Conservation (phyloP, 1,284 basidiomycete genomes). For the Leccinum pallidistipes region DNA sequence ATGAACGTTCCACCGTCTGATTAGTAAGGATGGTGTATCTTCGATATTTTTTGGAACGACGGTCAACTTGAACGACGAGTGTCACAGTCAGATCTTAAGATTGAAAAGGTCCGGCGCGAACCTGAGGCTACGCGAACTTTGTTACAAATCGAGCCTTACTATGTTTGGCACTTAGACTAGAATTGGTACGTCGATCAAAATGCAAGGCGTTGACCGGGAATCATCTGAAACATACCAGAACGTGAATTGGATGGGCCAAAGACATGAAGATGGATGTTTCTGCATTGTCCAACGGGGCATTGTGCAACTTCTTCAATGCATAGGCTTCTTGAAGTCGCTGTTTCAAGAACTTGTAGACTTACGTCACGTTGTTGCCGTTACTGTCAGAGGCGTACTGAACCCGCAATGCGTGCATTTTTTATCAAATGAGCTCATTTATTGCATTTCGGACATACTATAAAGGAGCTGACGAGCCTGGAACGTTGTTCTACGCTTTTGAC, state of each 20-base stretch:
- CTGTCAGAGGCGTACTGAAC: neutral
- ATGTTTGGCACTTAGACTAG: no score
- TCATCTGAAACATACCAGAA: no score
- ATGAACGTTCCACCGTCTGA: neutral
- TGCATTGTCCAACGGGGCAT: neutral
- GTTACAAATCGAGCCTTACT: neutral
- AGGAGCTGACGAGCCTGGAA: neutral
- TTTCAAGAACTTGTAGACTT: neutral
- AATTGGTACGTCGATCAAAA: neutral
- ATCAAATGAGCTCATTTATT: neutral
- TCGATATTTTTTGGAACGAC: neutral
- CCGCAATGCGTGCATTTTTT: neutral
- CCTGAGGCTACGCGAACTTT: neutral
- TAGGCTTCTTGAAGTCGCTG: neutral
- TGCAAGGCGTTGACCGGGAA: neutral
- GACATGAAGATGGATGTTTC: neutral
- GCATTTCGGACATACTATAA: slow-evolving; percentile 3
- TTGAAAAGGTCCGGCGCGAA: neutral
- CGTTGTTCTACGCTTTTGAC: no score
- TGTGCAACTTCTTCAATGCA: neutral
- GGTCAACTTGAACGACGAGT: neutral
- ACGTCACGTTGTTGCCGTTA: neutral
- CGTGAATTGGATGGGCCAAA: no score
- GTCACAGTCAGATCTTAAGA: neutral
- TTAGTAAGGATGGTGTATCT: neutral